A percentile compares a stretch with the other conserved stretches of the same genome.
Evolutionary conservation across 768 basidiomycete genomes (phyloP).

Genomic region (Dacryopinax spathularia): DNA sequence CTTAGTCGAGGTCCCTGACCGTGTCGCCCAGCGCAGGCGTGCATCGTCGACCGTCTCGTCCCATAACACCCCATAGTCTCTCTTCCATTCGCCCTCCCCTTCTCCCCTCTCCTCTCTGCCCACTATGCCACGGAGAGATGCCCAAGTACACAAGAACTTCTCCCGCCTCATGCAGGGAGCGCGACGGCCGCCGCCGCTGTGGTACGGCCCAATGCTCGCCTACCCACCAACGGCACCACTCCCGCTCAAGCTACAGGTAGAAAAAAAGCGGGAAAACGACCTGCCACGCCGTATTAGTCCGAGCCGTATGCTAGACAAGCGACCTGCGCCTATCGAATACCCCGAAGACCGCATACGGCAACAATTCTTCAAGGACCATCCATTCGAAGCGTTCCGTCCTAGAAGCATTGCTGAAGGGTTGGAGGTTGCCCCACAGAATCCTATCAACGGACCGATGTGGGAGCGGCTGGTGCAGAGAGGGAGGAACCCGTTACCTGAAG

Average conservation of each 20-base stretch:
- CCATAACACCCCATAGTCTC: neutral
- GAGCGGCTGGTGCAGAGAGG: constrained; percentile 65
- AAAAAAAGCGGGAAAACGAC: constrained; percentile 40
- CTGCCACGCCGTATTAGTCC: constrained; percentile 9
- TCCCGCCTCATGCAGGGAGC: constrained; percentile 57
- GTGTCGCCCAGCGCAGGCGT: too few species aligned
- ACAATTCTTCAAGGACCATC: constrained; percentile 91
- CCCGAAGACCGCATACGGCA: constrained; percentile 72
- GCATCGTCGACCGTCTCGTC: too few species aligned
- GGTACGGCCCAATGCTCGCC: constrained; percentile 73
- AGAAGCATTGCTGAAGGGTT: constrained; percentile 55
- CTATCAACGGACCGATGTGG: constrained; percentile 52
- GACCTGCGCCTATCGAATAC: constrained; percentile 52
- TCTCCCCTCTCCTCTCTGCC: neutral
- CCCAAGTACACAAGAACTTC: constrained; percentile 81
- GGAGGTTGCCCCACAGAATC: constrained; percentile 40
- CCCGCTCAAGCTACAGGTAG: constrained; percentile 27
- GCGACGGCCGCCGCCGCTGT: constrained; percentile 53
- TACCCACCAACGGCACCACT: constrained; percentile 83
- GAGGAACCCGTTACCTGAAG: constrained; percentile 72
- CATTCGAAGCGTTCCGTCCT: constrained; percentile 85
- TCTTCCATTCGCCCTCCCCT: neutral
- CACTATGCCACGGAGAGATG: constrained; percentile 61
- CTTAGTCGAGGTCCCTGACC: constrained; percentile 1
- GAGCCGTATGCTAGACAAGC: constrained; percentile 7